Conservation (phyloP, 2,329 filamentous ascomycete species). For the Chaetothyriales sp. region DNA sequence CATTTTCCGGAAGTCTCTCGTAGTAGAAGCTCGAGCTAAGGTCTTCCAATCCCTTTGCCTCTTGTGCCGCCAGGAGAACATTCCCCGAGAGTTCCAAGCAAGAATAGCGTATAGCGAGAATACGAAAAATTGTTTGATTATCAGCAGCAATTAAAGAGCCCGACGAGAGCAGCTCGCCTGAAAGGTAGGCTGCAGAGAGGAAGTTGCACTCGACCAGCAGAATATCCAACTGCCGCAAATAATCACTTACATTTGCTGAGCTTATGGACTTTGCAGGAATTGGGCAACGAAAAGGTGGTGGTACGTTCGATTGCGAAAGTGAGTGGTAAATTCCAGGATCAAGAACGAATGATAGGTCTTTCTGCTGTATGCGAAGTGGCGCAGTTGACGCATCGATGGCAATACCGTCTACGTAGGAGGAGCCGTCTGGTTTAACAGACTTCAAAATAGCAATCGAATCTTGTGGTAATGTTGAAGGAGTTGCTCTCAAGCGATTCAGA, state of each 20-base stretch:
- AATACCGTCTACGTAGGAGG: conserved; percentile 9
- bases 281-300: conserved; percentile 55
- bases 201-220: conserved; percentile 65
- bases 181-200: conserved; percentile 53
- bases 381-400: conserved; percentile 17
- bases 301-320: conserved; percentile 49
- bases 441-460: not conserved
- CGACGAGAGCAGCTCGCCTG: conserved; percentile 30
- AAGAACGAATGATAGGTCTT: conserved; percentile 70
- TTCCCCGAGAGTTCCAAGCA: conserved; percentile 70
- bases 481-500: not conserved
- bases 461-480: not conserved
- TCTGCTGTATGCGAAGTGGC: conserved; percentile 26
- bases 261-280: conserved; percentile 47
- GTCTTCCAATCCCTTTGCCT: conserved; percentile 50
- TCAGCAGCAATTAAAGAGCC: conserved; percentile 35
- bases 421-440: not conserved
- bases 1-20: conserved; percentile 18
- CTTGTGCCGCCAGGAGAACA: conserved; percentile 51
- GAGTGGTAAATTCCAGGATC: conserved; percentile 72
- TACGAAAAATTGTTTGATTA: conserved; percentile 53
- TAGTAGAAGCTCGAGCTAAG: conserved; percentile 44
- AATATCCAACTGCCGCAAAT: conserved; percentile 39
- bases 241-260: conserved; percentile 38
- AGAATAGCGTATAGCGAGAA: conserved; percentile 69